Base-by-base conservation (phyloP, 441 rosid genomes). In the Bocquillonia castaneifolia region DNA sequence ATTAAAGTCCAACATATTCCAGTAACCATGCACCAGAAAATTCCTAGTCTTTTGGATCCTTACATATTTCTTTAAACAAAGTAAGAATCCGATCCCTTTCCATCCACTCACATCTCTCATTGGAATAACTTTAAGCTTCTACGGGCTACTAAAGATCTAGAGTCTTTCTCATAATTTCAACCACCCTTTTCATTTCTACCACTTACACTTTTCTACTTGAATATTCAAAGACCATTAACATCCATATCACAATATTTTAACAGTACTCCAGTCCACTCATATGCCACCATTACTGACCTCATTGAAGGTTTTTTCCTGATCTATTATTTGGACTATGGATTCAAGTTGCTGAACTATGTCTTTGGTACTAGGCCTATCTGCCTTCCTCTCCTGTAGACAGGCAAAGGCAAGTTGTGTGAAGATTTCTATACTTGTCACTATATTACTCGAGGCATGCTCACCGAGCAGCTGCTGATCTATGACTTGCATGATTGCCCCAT, bases 341-440 rank as follows among this genome's bases (percentile, higher is more conserved):
- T 87, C 84, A 42, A 91, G 80, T 53, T 79, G 79, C 53, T 83
- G 81, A 10, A 76, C 89, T 15, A 81, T 87, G 44, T 74, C 89
- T 32, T 64, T 83, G 96, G 87, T 89, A 74, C 78, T 34, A 18
- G 90, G 91, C 70, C 97, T 79, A 36, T 83, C 79, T 5, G 63
- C 80, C 65, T 85, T 89, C 69, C 80, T 87, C 80, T 85, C 97
- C 64, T 59, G 64, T 59, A 91, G 51, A 20, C 96, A 91, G 10
- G 76, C 71, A 59, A 84, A 72, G 22, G 92, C 93, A 25, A 89
- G 77, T 70, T 81, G 76, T 0, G 76, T 72, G 59, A 88, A 76
- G 23, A 77, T 79, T 67, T 76, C 68, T 23, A 84, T 58, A 29
- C 85, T 82, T 61, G 54, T 68, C 13, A 75, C 10, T 18, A 63